phyloP scores from a whole-genome alignment of 164 flowering plant species.

The Magnolia officinalis region DNA sequence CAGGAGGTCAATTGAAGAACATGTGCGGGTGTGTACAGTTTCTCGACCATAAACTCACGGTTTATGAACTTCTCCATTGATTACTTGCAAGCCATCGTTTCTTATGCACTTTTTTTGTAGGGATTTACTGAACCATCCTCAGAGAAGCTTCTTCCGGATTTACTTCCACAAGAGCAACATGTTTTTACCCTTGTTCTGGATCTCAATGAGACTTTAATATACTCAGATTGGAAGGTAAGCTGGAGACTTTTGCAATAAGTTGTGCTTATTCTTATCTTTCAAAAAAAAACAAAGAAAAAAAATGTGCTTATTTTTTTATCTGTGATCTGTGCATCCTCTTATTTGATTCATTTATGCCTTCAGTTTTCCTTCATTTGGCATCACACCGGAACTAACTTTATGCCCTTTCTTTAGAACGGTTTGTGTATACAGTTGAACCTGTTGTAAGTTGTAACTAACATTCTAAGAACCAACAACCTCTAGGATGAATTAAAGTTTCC shows the following conservation, averaged over 20 bases:
- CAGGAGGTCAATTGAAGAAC: slow-evolving; percentile 70
- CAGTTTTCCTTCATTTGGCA: too few relatives aligned
- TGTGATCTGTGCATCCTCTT: too few relatives aligned
- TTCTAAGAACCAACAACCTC: too few relatives aligned
- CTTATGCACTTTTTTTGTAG: slow-evolving; percentile 27
- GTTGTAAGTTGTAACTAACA: too few relatives aligned
- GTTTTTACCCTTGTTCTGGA: slow-evolving; percentile 89
- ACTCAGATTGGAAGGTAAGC: slow-evolving; percentile 89
- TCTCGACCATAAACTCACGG: not conserved
- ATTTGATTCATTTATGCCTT: too few relatives aligned
- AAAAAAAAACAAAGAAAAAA: not conserved
- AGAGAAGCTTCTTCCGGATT: slow-evolving; percentile 95
- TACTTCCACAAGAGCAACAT: slow-evolving; percentile 77
- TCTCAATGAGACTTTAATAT: slow-evolving; percentile 80
- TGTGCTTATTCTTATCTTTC: not conserved
- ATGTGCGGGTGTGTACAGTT: slow-evolving; percentile 52
- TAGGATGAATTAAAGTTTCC: too few relatives aligned
- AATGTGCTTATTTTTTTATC: too few relatives aligned
- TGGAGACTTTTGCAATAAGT: too few relatives aligned
- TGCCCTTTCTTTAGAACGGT: too few relatives aligned
- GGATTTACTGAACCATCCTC: slow-evolving; percentile 84
- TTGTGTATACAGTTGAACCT: too few relatives aligned
- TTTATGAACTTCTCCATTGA: not conserved
- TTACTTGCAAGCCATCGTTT: not conserved
- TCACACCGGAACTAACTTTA: too few relatives aligned